Evolutionary conservation across 2,329 filamentous ascomycete genomes (phyloP).

Genomic region (Fusarium vanettenii): DNA sequence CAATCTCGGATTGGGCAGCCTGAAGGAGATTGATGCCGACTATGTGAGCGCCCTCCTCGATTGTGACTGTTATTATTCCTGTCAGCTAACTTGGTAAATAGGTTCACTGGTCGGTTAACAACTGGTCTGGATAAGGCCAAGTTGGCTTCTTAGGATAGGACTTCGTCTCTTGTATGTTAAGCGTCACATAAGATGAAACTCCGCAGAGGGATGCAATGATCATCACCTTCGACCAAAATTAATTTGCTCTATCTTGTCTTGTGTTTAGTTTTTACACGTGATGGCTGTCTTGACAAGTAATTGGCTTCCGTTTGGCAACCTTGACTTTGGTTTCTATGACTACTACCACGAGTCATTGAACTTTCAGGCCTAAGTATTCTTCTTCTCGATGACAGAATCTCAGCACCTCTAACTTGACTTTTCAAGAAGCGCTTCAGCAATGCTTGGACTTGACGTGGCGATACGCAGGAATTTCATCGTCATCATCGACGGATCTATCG

Average conservation of each 20-base stretch:
- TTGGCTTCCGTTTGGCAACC: not conserved
- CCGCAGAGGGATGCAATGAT: not conserved
- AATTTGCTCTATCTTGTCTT: not conserved
- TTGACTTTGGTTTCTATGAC: not conserved
- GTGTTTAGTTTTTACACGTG: not conserved
- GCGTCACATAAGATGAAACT: not conserved
- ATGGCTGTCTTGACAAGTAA: not conserved
- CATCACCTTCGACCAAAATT: not conserved
- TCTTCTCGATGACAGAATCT: not conserved
- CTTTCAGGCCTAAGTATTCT: not conserved
- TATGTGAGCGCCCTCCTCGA: conserved; percentile 10
- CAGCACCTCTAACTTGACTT: not conserved
- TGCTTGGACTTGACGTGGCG: not conserved
- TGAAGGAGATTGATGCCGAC: conserved; percentile 42
- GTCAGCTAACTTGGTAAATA: not conserved
- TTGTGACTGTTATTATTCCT: not conserved
- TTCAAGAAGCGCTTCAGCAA: not conserved
- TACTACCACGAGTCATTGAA: not conserved
- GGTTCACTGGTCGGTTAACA: not conserved
- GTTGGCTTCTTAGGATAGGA: not conserved
- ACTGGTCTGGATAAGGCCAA: not conserved
- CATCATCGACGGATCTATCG: not conserved
- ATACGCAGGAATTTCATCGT: not conserved
- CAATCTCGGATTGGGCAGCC: conserved; percentile 50
- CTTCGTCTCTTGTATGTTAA: not conserved